A percentile compares a stretch with the other conserved stretches of the same genome.
These are phyloP conservation scores for Kewa caespitosa DNA, from an alignment of 179 eudicot species.

Conservation along the genomic window DNA sequence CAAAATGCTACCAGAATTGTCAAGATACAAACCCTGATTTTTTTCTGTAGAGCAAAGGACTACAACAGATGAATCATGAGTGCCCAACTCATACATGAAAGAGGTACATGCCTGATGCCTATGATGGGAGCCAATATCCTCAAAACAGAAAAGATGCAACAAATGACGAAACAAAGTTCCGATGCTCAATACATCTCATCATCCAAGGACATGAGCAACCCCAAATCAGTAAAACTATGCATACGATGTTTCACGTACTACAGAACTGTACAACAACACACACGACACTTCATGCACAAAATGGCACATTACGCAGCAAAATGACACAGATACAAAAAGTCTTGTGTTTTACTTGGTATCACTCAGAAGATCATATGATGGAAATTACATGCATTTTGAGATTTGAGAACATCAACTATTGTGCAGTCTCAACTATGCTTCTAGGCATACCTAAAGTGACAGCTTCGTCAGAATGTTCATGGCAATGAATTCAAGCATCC, in stretches of 20 bases:
- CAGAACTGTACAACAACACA: neutral
- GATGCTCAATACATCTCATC: neutral
- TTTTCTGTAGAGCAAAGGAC: too few relatives aligned
- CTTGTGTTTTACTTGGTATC: neutral
- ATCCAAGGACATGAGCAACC: neutral
- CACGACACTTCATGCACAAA: neutral
- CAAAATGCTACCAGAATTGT: too few relatives aligned
- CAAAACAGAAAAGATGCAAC: neutral
- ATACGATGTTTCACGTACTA: neutral
- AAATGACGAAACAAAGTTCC: neutral
- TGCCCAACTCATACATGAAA: neutral
- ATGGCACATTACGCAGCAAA: neutral
- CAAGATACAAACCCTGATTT: too few relatives aligned
- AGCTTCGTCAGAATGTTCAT: constrained; percentile 7
- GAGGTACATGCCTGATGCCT: too few relatives aligned
- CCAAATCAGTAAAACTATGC: neutral
- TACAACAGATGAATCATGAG: neutral
- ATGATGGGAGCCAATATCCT: neutral
- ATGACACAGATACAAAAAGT: neutral
- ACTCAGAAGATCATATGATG: constrained; percentile 9
- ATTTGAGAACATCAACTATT: neutral
- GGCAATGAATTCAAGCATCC: constrained; percentile 1
- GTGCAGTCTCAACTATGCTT: constrained; percentile 6
- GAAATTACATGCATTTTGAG: neutral
- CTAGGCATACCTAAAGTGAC: constrained; percentile 17